Evolutionary conservation across 1,284 basidiomycete species (phyloP), one percentile per base, ranked within the genome.

Genomic region (Pyrrhoderma lamaoense): DNA sequence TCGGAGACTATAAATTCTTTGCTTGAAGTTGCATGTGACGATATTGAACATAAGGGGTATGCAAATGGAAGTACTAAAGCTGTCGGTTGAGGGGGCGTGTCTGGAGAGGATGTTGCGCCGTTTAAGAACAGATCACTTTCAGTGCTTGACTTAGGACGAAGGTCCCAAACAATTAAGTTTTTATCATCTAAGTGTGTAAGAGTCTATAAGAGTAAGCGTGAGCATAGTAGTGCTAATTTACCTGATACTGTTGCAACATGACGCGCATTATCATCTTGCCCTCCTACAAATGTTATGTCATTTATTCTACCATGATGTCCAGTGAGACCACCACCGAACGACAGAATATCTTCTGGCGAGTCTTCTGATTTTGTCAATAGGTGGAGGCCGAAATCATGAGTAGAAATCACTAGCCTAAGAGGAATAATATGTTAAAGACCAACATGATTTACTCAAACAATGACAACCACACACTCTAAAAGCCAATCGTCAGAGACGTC

Each of bases 161-260:
- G 74, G 64, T 90, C 85, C 87, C 87, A 90, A 13, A 90, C 78
- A 77, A 89, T 83, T 44, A 89, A 72, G 73, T 82, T 83, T 61
- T 80, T 85, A 66, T 89, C 86, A 58, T 88, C 86, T 88, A 55
- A 36, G 36, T 39, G 39, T 40, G 14, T 19, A 3, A 25, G 18
- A 35, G 19, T 49, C 4, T 45, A 19, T 45, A 34, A 35, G 23
- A 40, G 5, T 36, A 51, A 37, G 48, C 39, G 22, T 21, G 43
- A 5, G 34, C 40, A 42, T 35, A 9, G 13, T 21, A 25, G 11
- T 11, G 64, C 70, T 54, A 57, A n/a, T n/a, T n/a, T n/a, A 80
- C 86, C 86, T 45, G 85, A 85, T 19, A 87, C 84, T 4, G 86
- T 87, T 8, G 85, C 87, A 47, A 89, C 74, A 64, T 88, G 89